Percentiles rank a stretch among this genome's conserved stretches.
Evolutionary conservation across 768 basidiomycete genomes (phyloP).

Genomic region (Nidula microcarpa): DNA sequence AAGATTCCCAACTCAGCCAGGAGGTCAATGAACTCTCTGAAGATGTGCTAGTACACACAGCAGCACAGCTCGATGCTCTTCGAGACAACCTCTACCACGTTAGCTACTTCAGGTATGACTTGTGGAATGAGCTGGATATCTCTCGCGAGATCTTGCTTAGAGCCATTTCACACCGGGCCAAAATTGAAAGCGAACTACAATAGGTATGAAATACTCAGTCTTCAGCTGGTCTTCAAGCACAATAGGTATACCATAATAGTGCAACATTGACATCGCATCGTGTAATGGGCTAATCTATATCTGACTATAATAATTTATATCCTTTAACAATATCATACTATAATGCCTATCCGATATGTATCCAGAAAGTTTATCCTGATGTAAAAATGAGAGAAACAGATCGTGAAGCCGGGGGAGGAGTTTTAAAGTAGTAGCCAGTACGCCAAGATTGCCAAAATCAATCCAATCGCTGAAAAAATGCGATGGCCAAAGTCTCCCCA

Average conservation of each 20-base stretch:
- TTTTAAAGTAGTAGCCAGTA: slow-evolving; percentile 4
- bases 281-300: too few relatives aligned
- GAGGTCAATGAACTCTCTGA: slow-evolving; percentile 5
- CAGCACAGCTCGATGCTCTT: slow-evolving; percentile 22
- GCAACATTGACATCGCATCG: too few relatives aligned
- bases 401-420: too few relatives aligned
- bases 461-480: slow-evolving; percentile 12
- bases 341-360: too few relatives aligned
- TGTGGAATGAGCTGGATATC: slow-evolving; percentile 29
- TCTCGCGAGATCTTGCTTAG: slow-evolving; percentile 19
- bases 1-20: slow-evolving; percentile 7
- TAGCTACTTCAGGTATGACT: slow-evolving; percentile 23
- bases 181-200: slow-evolving; percentile 1
- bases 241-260: too few relatives aligned
- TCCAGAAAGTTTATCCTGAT: too few relatives aligned
- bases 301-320: too few relatives aligned
- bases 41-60: slow-evolving; percentile 18
- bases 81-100: slow-evolving; percentile 28
- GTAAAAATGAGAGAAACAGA: too few relatives aligned
- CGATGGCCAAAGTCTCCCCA: slow-evolving; percentile 52
- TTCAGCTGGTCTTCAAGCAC: background rate
- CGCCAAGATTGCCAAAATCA: slow-evolving; percentile 14
- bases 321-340: too few relatives aligned
- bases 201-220: background rate
- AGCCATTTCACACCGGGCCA: slow-evolving; percentile 14